Evolutionary conservation across 139 green algal species (phyloP), one percentile per base, ranked within the genome.

Genomic region (Coccomyxa sp.): DNA sequence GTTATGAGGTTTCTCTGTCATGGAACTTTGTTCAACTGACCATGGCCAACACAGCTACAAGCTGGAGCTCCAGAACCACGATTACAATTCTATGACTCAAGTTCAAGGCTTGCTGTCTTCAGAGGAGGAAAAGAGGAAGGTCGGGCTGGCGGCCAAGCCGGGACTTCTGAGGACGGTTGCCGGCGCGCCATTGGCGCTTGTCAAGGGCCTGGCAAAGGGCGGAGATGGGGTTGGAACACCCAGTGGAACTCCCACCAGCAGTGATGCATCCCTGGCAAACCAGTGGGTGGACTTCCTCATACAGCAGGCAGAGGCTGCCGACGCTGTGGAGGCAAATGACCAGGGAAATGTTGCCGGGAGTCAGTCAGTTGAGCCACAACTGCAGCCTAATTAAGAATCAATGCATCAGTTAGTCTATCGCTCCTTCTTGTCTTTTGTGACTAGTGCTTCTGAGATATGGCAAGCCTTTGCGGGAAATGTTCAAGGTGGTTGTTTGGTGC

Each of bases 201-300:
- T 91, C 27, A 75, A 67, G 13, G 86, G 85, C n/a, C 38, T 83
- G 38, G 80, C 63, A 17, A 21, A 18, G 10, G 76, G 82, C 58
- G 74, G 27, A 27, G 74, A 15, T 12, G 81, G 57, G 10, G 58
- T 58, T 23, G 28, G 76, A 58, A 63, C 60, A 23, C 32, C 60
- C 60, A 30, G n/a, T 14, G 31, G 80, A 17, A n/a, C 80, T 7
- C 31, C 59, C 18, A 31, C 13, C 67, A 25, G 63, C 16, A 66
- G n/a, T 17, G 59, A 82, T 28, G 85, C 83, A 76, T 91, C 84
- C 13, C 76, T 94, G 17, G 86, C 86, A 11, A 87, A 89, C 31
- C 86, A 90, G 81, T 92, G 90, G 90, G 67, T 94, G 7, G 82
- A 91, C 14, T 94, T 94, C 84, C 82, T 94, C 31, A 85, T 94